phyloP scores from a whole-genome alignment of 352 stramenopile species.

The Phytophthora pisi region DNA sequence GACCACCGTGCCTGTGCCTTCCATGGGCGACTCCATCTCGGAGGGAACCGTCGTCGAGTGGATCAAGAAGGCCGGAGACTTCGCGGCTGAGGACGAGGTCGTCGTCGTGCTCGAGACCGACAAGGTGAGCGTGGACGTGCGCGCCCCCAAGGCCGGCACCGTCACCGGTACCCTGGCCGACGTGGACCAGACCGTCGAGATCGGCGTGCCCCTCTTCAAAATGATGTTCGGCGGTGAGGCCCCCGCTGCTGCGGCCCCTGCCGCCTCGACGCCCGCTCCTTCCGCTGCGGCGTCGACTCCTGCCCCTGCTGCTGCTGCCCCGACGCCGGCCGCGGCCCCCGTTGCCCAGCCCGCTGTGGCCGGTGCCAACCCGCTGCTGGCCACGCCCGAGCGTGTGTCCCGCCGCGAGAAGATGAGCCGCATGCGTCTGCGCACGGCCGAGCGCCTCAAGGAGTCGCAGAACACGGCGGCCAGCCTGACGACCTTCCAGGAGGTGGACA shows the following conservation, averaged over 20 bases:
- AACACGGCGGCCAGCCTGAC: conserved; percentile 98
- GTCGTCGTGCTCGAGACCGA: conserved; percentile 98
- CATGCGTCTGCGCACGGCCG: conserved; percentile 97
- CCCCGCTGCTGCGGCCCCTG: conserved; percentile 22
- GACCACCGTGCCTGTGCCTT: conserved; percentile 74
- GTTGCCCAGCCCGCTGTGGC: conserved; percentile 19
- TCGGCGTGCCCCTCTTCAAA: conserved; percentile 92
- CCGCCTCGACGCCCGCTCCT: conserved; percentile 25
- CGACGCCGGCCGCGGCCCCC: conserved; percentile 26
- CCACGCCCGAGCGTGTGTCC: conserved; percentile 52
- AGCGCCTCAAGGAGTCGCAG: conserved; percentile 98
- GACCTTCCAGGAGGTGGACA: conserved; percentile 99
- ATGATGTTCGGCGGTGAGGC: conserved; percentile 76
- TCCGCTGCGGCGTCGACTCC: conserved; percentile 28
- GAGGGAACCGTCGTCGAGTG: conserved; percentile 97
- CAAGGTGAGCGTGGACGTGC: conserved; percentile 92
- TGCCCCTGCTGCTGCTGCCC: conserved; percentile 18
- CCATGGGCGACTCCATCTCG: conserved; percentile 95
- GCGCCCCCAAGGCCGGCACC: conserved; percentile 86
- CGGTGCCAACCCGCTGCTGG: conserved; percentile 54
- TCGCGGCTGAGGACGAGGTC: conserved; percentile 94
- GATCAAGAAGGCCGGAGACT: conserved; percentile 91
- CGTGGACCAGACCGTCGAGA: conserved; percentile 95
- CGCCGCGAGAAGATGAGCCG: conserved; percentile 98
- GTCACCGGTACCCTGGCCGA: conserved; percentile 93